phyloP scores from a whole-genome alignment of 2,329 filamentous ascomycete species.

The Zasmidium citrigriseum region DNA sequence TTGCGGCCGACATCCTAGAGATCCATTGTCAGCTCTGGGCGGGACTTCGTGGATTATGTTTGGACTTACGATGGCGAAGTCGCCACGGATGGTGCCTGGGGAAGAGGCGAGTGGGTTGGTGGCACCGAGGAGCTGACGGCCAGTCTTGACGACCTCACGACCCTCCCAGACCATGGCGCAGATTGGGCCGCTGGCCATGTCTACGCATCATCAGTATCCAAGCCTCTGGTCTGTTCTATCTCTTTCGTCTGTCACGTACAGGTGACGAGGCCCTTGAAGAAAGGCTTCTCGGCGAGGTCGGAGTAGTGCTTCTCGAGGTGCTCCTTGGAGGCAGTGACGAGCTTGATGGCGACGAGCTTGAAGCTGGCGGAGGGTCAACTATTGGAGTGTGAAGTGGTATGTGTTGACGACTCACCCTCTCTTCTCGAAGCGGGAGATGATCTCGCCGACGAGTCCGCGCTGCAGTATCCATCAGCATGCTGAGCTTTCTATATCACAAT shows the following conservation, averaged over 20 bases:
- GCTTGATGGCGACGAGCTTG: conserved; percentile 99
- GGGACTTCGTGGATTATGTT: conserved; percentile 5
- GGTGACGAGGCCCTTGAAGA: conserved; percentile 91
- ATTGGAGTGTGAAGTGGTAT: background rate
- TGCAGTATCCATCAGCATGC: conserved; percentile 42
- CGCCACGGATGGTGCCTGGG: conserved; percentile 97
- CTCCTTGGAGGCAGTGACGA: conserved; percentile 81
- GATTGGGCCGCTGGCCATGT: conserved; percentile 97
- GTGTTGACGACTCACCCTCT: conserved; percentile 65
- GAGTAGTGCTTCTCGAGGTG: conserved; percentile 98
- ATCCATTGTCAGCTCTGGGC: conserved; percentile 19
- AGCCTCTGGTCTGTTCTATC: conserved; percentile 3
- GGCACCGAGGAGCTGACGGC: conserved; percentile 93
- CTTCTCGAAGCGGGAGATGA: conserved; percentile 97
- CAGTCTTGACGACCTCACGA: conserved; percentile 97
- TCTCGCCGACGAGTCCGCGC: conserved; percentile 97
- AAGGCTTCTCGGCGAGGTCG: conserved; percentile 90
- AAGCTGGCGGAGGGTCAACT: conserved; percentile 58
- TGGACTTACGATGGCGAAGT: conserved; percentile 69
- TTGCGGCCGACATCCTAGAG: conserved; percentile 81
- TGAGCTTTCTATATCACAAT: background rate
- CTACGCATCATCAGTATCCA: conserved; percentile 38
- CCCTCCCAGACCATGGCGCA: conserved; percentile 99
- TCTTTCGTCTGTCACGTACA: conserved; percentile 60
- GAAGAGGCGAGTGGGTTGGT: conserved; percentile 96